Evolutionary conservation across 2,329 filamentous ascomycete species (phyloP), one percentile per base, ranked within the genome.

Genomic region (Thelonectria blattea): DNA sequence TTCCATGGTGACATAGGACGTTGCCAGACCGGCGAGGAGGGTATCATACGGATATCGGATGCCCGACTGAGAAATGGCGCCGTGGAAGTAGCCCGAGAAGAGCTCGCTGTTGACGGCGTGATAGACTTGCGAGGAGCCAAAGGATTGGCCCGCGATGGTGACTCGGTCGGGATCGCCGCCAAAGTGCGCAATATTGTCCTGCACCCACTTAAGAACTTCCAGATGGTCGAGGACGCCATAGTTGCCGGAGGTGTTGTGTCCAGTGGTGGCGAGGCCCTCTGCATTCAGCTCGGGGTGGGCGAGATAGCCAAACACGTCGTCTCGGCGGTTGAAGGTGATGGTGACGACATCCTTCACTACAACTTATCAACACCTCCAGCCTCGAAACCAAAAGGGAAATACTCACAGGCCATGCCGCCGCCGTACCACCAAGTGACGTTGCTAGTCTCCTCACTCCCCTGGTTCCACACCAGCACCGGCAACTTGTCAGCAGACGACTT

Each of bases 21-120:
- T 51, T 1, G 60, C 60, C 14, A 62, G 60, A 8, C 42, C 55
- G 2, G 47, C 51, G 17, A 51, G 18, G 15, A 51, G 37, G 1
- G 60, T 51, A 20, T 62, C 60, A 27, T 54, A 51, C 11, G 60
- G 55, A 22, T 58, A 51, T n/a, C 60, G 60, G 27, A 62, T 46
- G 17, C 60, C 60, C 6, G 47, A 53, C 43, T 62, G 54, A 27
- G 46, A 48, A 17, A 62, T 62, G 41, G 50, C 60, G n/a, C 60
- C 55, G 27, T 50, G 45, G 22, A 62, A 53, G 22, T 50, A 41
- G 14, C 60, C 60, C 18, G 22, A 47, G 41, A 51, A 43, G 12
- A 62, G 47, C 24, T 46, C 43, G 30, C 60, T 62, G 51, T 62
- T 62, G 27, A 62, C 32, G 17, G 46, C 41, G 39, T 62, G 60